A percentile compares a stretch with the other conserved stretches of the same genome.
phyloP scores from a whole-genome alignment of 805 yeast species.

The Pichia kluyveri region DNA sequence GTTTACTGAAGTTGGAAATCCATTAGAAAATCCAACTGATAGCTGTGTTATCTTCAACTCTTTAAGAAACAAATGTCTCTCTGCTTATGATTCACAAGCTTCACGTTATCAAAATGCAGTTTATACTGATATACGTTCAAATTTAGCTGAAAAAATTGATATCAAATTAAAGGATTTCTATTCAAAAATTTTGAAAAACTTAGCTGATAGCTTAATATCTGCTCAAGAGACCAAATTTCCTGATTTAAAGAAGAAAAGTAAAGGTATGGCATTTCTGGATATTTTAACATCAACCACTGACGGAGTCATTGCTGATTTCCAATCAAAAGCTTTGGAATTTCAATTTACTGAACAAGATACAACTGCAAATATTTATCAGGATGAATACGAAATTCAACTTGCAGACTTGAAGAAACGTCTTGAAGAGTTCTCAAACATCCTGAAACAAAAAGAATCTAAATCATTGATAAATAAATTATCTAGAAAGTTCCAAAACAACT shows the following conservation, averaged over 20 bases:
- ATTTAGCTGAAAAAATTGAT: slow-evolving; percentile 42
- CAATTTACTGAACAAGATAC: slow-evolving; percentile 9
- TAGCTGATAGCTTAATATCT: slow-evolving; percentile 27
- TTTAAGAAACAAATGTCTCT: slow-evolving; percentile 39
- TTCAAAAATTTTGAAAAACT: slow-evolving; percentile 29
- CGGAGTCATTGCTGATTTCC: slow-evolving; percentile 20
- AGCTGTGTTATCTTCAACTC: slow-evolving; percentile 36
- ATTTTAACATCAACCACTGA: background rate
- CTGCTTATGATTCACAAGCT: slow-evolving; percentile 59
- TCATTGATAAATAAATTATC: slow-evolving; percentile 33
- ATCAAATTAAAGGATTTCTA: slow-evolving; percentile 35
- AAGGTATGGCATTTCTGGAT: background rate
- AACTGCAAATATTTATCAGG: slow-evolving; percentile 25
- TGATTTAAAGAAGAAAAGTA: slow-evolving; percentile 6
- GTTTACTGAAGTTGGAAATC: slow-evolving; percentile 20
- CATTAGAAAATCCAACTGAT: slow-evolving; percentile 12
- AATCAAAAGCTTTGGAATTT: slow-evolving; percentile 7
- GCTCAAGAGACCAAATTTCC: slow-evolving; percentile 21
- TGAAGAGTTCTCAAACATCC: slow-evolving; percentile 14
- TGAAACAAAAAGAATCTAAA: slow-evolving; percentile 33
- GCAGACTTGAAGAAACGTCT: background rate
- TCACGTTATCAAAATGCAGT: slow-evolving; percentile 63
- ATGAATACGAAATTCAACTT: slow-evolving; percentile 15
- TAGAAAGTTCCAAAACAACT: slow-evolving; percentile 36
- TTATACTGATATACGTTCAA: slow-evolving; percentile 51